phyloP scores from a whole-genome alignment of 495 filamentous ascomycete species.

The Saxophila tyrrhenica region DNA sequence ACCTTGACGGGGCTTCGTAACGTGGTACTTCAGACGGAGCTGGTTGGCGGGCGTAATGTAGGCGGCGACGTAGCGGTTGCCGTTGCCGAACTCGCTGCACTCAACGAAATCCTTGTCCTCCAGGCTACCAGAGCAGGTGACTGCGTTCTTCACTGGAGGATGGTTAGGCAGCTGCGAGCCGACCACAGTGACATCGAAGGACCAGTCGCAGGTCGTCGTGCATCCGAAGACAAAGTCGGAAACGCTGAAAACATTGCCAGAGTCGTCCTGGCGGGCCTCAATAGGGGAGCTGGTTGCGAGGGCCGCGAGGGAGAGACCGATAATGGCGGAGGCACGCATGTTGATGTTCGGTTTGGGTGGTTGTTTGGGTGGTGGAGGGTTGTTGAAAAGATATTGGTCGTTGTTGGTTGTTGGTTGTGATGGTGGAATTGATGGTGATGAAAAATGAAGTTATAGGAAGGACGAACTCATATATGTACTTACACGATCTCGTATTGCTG shows the following conservation, averaged over 20 bases:
- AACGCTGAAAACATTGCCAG: not conserved
- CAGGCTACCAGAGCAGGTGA: not conserved
- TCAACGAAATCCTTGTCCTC: not conserved
- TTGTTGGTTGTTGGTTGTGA: not conserved
- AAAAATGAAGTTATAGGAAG: not conserved
- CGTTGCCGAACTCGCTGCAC: not conserved
- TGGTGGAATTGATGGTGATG: not conserved
- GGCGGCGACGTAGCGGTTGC: not conserved
- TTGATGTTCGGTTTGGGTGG: not conserved
- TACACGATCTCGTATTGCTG: not conserved
- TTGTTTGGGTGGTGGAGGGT: not conserved
- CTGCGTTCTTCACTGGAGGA: not conserved
- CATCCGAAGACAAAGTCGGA: not conserved
- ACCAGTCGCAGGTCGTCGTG: not conserved
- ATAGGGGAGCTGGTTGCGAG: not conserved
- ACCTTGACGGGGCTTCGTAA: not conserved
- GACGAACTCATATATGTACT: not conserved
- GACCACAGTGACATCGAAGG: not conserved
- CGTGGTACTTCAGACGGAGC: not conserved
- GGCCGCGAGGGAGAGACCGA: not conserved
- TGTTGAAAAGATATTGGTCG: not conserved
- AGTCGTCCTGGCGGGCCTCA: not conserved
- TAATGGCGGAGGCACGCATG: not conserved
- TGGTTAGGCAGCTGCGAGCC: not conserved
- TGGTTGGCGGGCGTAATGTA: not conserved